Percentiles rank a stretch among this genome's conserved stretches.
Evolutionary conservation across 2,329 filamentous ascomycete species (phyloP).

Genomic region (Trichoderma sp.): DNA sequence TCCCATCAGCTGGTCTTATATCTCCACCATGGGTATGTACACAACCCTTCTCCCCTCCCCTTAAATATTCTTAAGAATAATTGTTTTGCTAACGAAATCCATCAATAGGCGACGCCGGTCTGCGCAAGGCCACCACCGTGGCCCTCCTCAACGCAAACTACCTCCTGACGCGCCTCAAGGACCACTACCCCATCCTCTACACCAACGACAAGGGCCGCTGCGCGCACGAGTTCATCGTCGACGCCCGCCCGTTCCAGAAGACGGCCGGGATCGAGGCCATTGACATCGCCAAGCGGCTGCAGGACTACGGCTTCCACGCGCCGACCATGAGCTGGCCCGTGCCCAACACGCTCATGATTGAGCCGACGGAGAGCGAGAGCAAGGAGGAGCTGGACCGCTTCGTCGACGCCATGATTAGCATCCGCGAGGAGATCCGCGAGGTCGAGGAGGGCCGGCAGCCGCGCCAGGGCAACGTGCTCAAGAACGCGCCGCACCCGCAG

Average conservation of each 20-base stretch:
- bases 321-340: slow-evolving; percentile 98
- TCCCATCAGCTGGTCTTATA: slow-evolving; percentile 93
- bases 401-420: slow-evolving; percentile 84
- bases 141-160: slow-evolving; percentile 98
- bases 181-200: slow-evolving; percentile 90
- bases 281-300: slow-evolving; percentile 92
- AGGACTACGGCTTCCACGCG: slow-evolving; percentile 96
- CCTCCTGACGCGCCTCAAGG: slow-evolving; percentile 82
- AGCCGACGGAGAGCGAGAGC: slow-evolving; percentile 91
- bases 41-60: accelerated
- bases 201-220: slow-evolving; percentile 86
- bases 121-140: slow-evolving; percentile 87
- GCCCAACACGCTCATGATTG: slow-evolving; percentile 94
- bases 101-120: slow-evolving; percentile 55
- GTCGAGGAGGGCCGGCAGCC: slow-evolving; percentile 79
- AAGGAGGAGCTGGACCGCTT: slow-evolving; percentile 93
- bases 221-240: slow-evolving; percentile 96
- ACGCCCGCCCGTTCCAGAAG: slow-evolving; percentile 82
- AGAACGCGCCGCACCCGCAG: slow-evolving; percentile 85
- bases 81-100: not conserved
- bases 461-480: slow-evolving; percentile 78
- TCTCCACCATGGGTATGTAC: slow-evolving; percentile 80
- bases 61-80: not conserved
- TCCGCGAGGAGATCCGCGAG: slow-evolving; percentile 80
- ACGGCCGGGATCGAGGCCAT: slow-evolving; percentile 84